Evolutionary conservation across 352 stramenopile species (phyloP).

Genomic region (Aphanomyces invadans): DNA sequence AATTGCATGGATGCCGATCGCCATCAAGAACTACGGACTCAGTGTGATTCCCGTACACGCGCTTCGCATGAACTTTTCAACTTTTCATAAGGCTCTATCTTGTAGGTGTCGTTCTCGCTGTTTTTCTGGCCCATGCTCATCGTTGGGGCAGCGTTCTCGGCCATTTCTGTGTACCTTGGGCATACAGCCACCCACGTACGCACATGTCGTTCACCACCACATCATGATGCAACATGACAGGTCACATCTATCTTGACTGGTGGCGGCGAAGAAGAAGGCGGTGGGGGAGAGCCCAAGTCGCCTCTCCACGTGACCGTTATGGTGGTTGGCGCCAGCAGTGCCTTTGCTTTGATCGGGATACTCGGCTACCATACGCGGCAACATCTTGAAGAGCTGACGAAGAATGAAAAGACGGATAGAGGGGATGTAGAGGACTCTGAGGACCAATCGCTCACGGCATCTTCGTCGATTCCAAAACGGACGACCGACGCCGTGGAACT

Average conservation of each 20-base stretch:
- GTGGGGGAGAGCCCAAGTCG: conserved; percentile 33
- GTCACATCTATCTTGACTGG: conserved; percentile 27
- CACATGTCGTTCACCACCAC: not conserved
- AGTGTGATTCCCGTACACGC: conserved; percentile 42
- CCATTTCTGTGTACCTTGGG: conserved; percentile 73
- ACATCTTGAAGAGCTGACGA: conserved; percentile 49
- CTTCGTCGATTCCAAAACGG: no score
- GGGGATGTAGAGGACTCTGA: not conserved
- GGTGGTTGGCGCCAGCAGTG: conserved; percentile 44
- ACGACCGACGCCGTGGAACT: no score
- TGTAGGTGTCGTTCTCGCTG: conserved; percentile 49
- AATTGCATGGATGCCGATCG: conserved; percentile 75
- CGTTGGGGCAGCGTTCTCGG: conserved; percentile 57
- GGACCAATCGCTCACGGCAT: not conserved
- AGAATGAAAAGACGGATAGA: conserved; percentile 17
- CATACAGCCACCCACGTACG: conserved; percentile 34
- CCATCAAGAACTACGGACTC: conserved; percentile 81
- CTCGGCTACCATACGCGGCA: conserved; percentile 63
- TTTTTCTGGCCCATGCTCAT: conserved; percentile 59
- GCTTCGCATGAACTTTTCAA: not conserved
- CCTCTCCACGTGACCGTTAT: conserved; percentile 47
- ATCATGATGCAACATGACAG: conserved; percentile 35
- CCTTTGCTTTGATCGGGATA: conserved; percentile 48
- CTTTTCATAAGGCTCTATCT: not conserved
- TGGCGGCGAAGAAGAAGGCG: conserved; percentile 15